Evolutionary conservation across 202 grass and related monocot species (phyloP), one percentile per base, ranked within the genome.

Genomic region (Bolboschoenoplectus hybrid): DNA sequence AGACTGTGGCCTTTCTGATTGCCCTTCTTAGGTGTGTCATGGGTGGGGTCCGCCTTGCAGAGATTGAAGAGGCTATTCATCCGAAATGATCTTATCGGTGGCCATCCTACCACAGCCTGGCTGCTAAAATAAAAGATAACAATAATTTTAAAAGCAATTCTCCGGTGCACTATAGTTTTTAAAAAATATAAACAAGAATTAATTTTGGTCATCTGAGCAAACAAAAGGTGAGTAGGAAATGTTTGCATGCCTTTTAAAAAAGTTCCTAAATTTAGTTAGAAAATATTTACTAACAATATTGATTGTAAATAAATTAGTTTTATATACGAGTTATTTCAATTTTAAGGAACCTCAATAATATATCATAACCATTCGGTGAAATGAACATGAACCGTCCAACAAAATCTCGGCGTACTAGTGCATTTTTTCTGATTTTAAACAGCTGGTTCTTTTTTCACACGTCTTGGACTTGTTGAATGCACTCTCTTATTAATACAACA

Each of bases 81-180:
- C 81, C 88, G 86, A 52, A 80, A 84, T 68, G 62, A 47, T 61
- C 71, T 87, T 57, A 90, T 51, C 10, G 88, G 88, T 35, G 88
- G 85, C 88, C 88, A 90, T 80, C 88, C 88, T 39, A 90, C 88
- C 68, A 87, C 88, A n/a, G 70, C 36, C 34, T 87, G 88, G 78
- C 81, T 90, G 70, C 85, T 86, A 40, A 45, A 83, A 84, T 58
- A 63, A 82, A 56, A n/a, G 58, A 75, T 34, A 7, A 41, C 14
- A 70, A 9, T 9, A 17, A 69, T 69, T 41, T 4, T 12, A 38
- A 38, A 36, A 12, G 26, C 34, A 38, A 66, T 12, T 20, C 0
- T 66, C 4, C 32, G 38, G 26, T 62, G 11, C 9, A 66, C 26
- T 38, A 66, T 4, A 26, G 26, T 12, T 12, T 66, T 13, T 36